Conservation (phyloP, 805 yeast genomes). For the Candida tammaniensis region DNA sequence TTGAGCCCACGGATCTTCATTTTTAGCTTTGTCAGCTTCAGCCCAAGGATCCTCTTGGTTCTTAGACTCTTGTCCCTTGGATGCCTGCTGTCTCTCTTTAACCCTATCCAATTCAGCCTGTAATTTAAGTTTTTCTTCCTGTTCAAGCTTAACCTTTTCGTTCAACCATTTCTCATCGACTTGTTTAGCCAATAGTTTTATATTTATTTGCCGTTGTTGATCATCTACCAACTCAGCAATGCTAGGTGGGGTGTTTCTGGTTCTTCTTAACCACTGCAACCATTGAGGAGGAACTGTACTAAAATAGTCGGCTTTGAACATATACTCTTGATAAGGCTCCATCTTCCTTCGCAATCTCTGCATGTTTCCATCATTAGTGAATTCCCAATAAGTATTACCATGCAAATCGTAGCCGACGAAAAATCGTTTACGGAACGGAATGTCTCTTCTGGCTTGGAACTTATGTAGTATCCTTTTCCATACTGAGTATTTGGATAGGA, state of each 20-base stretch:
- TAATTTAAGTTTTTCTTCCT: constrained; percentile 29
- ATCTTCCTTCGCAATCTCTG: constrained; percentile 59
- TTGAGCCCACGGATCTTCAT: constrained; percentile 1
- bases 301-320: constrained; percentile 57
- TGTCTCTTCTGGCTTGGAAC: constrained; percentile 58
- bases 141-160: constrained; percentile 34
- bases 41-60: constrained; percentile 5
- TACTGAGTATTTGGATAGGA: constrained; percentile 46
- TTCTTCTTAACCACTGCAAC: constrained; percentile 76
- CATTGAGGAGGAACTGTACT: constrained; percentile 66
- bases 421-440: constrained; percentile 69
- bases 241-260: constrained; percentile 59
- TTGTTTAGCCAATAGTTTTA: constrained; percentile 49
- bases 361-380: constrained; percentile 52
- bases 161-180: constrained; percentile 42
- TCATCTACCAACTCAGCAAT: constrained; percentile 61
- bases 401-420: constrained; percentile 77
- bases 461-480: constrained; percentile 49
- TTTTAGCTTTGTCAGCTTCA: constrained; percentile 1
- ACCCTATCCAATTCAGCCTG: constrained; percentile 29
- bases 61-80: background rate
- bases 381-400: constrained; percentile 87
- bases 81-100: constrained; percentile 8
- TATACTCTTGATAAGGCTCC: constrained; percentile 49
- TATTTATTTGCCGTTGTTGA: constrained; percentile 49